Base-by-base conservation (phyloP, 1,284 basidiomycete genomes). In the Melampsora americana region DNA sequence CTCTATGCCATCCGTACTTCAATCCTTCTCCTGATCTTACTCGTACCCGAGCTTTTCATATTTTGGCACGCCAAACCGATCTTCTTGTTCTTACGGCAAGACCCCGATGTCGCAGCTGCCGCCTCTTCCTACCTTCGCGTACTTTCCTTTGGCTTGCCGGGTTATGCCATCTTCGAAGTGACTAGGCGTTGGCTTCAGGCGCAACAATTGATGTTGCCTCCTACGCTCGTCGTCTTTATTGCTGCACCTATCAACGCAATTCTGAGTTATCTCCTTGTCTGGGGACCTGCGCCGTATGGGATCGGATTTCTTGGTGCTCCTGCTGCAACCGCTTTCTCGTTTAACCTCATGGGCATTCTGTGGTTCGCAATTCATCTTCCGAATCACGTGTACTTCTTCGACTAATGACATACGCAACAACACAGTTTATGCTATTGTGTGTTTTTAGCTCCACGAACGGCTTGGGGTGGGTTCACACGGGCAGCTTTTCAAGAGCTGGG, bases 251-350 rank as follows among this genome's bases (percentile, higher is more conserved):
- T 93, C 78, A 99, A 98, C 80, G 88, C 90, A 0, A 59, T 92
- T 3, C 85, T 97, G 59, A 95, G 92, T 82, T 96, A 89, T 81
- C 80, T 92, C 0, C 87, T 99, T 90, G 91, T 95, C 0, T 93
- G 92, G 91, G 92, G 92, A 1, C 92, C 92, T 0, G 84, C 86
- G 39, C 84, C 87, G 2, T 83, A 94, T 70, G 86, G 91, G 20
- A 85, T 98, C 0, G 95, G 95, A 9, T 99, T 94, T 83, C 89
- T 93, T 77, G 95, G 95, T 11, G 95, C 95, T 1, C 95, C 95
- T 0, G 86, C 97, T 48, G 92, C 95, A 0, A 93, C 92, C 0
- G 90, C 91, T 0, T 86, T 95, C 77, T 92, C 91, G 2, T 92
- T 93, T 85, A 95, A 93, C 83, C 85, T 95, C 42, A 90, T 94